Evolutionary conservation across 257 asterid genomes (phyloP), one percentile per base, ranked within the genome.

Genomic region (Gentiana straminea): DNA sequence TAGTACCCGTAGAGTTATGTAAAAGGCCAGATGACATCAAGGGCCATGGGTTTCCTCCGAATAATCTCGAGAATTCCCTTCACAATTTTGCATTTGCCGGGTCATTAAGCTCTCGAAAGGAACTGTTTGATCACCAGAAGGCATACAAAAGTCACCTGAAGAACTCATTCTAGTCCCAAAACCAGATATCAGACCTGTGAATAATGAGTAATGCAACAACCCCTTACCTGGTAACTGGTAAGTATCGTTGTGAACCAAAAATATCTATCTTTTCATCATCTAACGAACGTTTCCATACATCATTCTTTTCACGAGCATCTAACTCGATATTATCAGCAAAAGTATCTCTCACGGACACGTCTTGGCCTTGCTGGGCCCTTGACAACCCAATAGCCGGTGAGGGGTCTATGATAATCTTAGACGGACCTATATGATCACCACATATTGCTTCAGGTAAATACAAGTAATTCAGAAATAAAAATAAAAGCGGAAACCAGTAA

Each of bases 301-400:
- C 66, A 41, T 80, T 84, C 81, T 81, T 91, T 55, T 83, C 94
- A 41, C 81, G 63, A 62, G 91, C 74, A n/a, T 85, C 86, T 7
- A 84, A 77, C 57, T 88, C 91, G 8, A 70, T 77, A 70, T 70
- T 74, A 72, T 84, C 96, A 0, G 76, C 75, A 70, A 80, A 66
- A 51, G 81, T 54, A 49, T 86, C 84, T 76, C 94, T 75, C 83
- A 84, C 77, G 78, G 81, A 71, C 35, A 69, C 64, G 75, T 91
- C 98, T 84, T 91, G 95, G 80, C 94, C 94, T 82, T 82, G 98
- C 80, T 86, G 83, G 86, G 81, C 92, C 95, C 95, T 80, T 62
- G 84, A 68, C 70, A 80, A 71, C 70, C 86, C 94, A 70, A 55
- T 67, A 54, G 77, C 70, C 55, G 84, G 84, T 62, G 80, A 75